Percentiles rank a stretch among this genome's conserved stretches.
Evolutionary conservation across 441 rosid species (phyloP).

Genomic region (Gossypium trilobum): DNA sequence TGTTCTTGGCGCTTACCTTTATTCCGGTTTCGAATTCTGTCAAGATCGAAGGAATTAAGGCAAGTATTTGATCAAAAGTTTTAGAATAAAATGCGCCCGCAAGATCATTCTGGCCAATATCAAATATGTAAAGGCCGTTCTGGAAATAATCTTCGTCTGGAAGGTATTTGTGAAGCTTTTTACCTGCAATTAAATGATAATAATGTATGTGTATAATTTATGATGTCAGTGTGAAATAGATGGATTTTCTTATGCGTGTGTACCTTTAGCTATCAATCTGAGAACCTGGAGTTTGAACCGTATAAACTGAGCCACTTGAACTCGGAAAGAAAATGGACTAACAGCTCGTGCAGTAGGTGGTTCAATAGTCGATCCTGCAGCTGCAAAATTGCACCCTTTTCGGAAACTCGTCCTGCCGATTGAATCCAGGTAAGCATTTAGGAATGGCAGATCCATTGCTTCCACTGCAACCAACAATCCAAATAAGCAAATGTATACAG

Average conservation of each 20-base stretch:
- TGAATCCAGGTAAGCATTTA: slow-evolving; percentile 82
- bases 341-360: slow-evolving; percentile 65
- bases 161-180: slow-evolving; percentile 40
- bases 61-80: slow-evolving; percentile 66
- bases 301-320: slow-evolving; percentile 77
- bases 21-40: slow-evolving; percentile 62
- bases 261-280: slow-evolving; percentile 54
- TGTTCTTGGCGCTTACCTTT: slow-evolving; percentile 37
- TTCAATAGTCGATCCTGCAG: slow-evolving; percentile 74
- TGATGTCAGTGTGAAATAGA: background rate
- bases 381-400: slow-evolving; percentile 85
- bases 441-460: slow-evolving; percentile 78
- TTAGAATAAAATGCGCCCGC: slow-evolving; percentile 90
- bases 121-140: slow-evolving; percentile 81
- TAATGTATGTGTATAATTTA: background rate
- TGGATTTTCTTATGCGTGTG: background rate
- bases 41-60: slow-evolving; percentile 56
- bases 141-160: slow-evolving; percentile 57
- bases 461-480: slow-evolving; percentile 48
- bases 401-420: slow-evolving; percentile 64
- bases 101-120: slow-evolving; percentile 90
- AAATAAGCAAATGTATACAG: background rate
- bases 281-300: slow-evolving; percentile 63
- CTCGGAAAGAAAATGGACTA: slow-evolving; percentile 71
- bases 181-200: slow-evolving; percentile 32